Evolutionary conservation across 805 yeast genomes (phyloP).

Genomic region (Yamadazyma tumulicola): DNA sequence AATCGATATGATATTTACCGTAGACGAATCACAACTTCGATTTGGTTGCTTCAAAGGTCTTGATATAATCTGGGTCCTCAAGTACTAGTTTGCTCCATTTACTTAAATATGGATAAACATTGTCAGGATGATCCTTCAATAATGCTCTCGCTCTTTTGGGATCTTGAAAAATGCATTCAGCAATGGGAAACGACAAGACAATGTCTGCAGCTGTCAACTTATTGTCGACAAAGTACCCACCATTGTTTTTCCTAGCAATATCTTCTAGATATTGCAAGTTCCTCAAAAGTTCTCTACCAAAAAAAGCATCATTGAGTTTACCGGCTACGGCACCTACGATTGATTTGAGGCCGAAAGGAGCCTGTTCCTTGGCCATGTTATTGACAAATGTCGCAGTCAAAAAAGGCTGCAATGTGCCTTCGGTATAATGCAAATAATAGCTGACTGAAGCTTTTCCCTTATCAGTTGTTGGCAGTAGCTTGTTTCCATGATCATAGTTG

Average conservation of each 20-base stretch:
- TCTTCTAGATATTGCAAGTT: conserved; percentile 28
- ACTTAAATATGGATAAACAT: conserved; percentile 19
- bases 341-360: conserved; percentile 25
- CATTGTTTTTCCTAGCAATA: conserved; percentile 22
- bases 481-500: conserved; percentile 44
- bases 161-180: conserved; percentile 21
- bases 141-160: conserved; percentile 19
- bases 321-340: conserved; percentile 20
- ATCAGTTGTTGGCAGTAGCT: conserved; percentile 34
- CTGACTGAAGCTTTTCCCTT: conserved; percentile 43
- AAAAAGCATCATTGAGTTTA: conserved; percentile 24
- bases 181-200: conserved; percentile 46
- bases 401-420: conserved; percentile 57
- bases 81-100: conserved; percentile 18
- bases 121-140: conserved; percentile 6
- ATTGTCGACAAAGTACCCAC: conserved; percentile 44
- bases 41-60: neutral
- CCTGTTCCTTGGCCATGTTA: conserved; percentile 19
- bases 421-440: conserved; percentile 56
- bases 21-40: no score
- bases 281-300: conserved; percentile 19
- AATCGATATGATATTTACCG: no score
- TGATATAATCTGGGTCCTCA: conserved; percentile 5
- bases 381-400: conserved; percentile 33
- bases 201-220: conserved; percentile 57